Evolutionary conservation across 345 rosid species (phyloP).

Genomic region (Excoecaria cochinchinensis): DNA sequence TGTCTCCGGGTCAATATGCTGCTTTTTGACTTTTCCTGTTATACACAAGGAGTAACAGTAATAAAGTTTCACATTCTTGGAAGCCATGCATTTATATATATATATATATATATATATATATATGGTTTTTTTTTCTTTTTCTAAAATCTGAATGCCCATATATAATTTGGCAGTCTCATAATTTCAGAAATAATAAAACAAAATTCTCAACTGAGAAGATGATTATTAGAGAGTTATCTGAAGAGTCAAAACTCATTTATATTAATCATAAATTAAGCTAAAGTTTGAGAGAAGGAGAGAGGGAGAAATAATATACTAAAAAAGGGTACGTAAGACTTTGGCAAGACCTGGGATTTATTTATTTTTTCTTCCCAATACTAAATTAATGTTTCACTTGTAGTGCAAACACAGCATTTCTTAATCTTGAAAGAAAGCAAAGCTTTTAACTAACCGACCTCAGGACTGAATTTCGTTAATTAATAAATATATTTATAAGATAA

Average conservation of each 20-base stretch:
- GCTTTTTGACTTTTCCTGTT: background rate
- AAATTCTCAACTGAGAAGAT: too few relatives aligned
- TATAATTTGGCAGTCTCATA: background rate
- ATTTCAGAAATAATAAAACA: too few relatives aligned
- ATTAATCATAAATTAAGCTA: too few relatives aligned
- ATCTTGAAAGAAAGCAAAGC: slow-evolving; percentile 22
- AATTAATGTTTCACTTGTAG: background rate
- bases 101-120: too few relatives aligned
- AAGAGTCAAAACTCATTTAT: too few relatives aligned
- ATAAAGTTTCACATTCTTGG: background rate
- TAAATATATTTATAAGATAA: background rate
- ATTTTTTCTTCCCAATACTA: background rate
- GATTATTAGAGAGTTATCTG: too few relatives aligned
- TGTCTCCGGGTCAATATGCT: background rate
- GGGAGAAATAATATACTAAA: background rate
- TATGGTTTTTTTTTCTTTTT: background rate
- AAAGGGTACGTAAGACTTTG: background rate
- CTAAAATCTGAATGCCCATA: background rate
- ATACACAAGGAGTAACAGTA: background rate
- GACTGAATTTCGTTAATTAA: slow-evolving; percentile 7
- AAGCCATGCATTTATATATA: too few relatives aligned
- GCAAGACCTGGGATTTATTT: background rate
- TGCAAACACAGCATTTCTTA: slow-evolving; percentile 6
- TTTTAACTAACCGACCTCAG: slow-evolving; percentile 23
- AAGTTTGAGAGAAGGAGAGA: background rate